Evolutionary conservation across 2,329 filamentous ascomycete genomes (phyloP), one percentile per base, ranked within the genome.

Genomic region (Stachybotrys echinatus): DNA sequence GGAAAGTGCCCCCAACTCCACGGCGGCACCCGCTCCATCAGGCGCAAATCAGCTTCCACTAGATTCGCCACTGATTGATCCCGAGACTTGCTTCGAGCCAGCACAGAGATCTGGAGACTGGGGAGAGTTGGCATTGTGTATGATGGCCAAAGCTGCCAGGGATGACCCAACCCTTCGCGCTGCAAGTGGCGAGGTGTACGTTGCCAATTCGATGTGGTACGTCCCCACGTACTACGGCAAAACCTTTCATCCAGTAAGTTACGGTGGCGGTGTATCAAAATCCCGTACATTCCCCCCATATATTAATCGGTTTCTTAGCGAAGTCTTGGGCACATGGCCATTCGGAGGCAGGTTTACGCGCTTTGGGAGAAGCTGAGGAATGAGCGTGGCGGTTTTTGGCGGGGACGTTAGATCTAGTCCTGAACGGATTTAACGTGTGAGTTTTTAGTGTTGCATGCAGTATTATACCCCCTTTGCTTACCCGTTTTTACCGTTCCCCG

Each of bases 221-320:
- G 70, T 73, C n/a, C 72, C 73, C 14, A 72, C 70, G 23, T 74
- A 69, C 50, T 74, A 73, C 48, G 73, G 69, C 42, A 73, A 73
- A 58, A 73, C 69, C 0, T 74, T 75, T 55, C 71, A 75, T 57
- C 72, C 73, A 42, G 66, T 68, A 62, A 48, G 65, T 57, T 10
- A n/a, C n/a, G n/a, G n/a, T n/a, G n/a, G n/a, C n/a, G n/a, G n/a
- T n/a, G n/a, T n/a, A n/a, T n/a, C n/a, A n/a, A n/a, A n/a, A n/a
- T n/a, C n/a, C n/a, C n/a, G n/a, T n/a, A n/a, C n/a, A n/a, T n/a
- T n/a, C n/a, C n/a, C n/a, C n/a, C n/a, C n/a, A n/a, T n/a, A n/a
- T 34, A 34, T 34, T 52, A 47, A 49, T n/a, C 39, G 12, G 20
- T 7, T 20, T n/a, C 27, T 3, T 23, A 66, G 64, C 64, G 70